Base-by-base conservation (phyloP, 78 protist species). In the Dictyostelium capitatum region DNA sequence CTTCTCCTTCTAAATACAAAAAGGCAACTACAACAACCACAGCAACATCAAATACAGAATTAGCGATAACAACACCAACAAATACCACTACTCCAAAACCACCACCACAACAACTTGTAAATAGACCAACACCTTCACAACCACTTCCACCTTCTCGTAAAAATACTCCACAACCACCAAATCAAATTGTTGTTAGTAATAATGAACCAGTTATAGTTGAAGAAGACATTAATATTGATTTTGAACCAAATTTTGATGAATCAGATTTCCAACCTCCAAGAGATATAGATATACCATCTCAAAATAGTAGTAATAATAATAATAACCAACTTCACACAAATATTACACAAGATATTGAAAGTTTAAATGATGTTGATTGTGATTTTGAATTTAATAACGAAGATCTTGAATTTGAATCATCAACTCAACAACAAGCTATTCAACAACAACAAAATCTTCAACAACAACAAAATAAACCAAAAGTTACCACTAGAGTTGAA, bases 341-440 rank as follows among this genome's bases (percentile, higher is more conserved):
- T 62, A 62, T 62, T 4, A 62, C 70, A 62, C 70, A 62, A 62
- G 70, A 62, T 23, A 25, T 62, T 23, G 70, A 62, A 62, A 62
- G 70, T 62, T 62, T 62, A 9, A 37, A 62, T 62, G 70, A 62
- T 62, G 23, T 62, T 23, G 37, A 62, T 62, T 62, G 23, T 11
- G 70, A 62, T 25, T 32, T 62, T 62, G 28, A 62, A 11, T 37
- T 37, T 37, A 37, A 62, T 25, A 37, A 62, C 4, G 70, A 62
- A 25, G 28, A 25, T 19, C 43, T 62, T 11, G 70, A 62, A 17
- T 62, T 62, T 62, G 70, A 62, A 62, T 62, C 70, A 3, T 62
- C 70, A 4, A 62, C 70, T 25, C 70, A 62, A 62, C 70, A 62
- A 62, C 12, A 11, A 2, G 43, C 43, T 62, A 23, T 62, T 25